Evolutionary conservation across 176 grass and related monocot species (phyloP), one percentile per base, ranked within the genome.

Genomic region (Guadua angustifolia): DNA sequence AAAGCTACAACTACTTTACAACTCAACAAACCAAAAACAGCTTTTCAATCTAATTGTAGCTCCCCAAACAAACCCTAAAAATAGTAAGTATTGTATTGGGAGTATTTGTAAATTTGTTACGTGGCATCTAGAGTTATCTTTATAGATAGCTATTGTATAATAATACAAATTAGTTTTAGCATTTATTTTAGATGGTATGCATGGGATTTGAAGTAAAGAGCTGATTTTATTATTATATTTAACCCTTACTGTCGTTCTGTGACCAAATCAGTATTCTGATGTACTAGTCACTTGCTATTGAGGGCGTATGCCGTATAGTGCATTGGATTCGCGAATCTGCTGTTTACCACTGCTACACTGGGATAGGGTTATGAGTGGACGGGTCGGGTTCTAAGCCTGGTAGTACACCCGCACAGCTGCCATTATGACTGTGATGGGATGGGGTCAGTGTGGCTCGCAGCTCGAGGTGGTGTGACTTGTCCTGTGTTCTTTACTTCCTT

Each of bases 311-410:
- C 32, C 18, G 58, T 0, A 9, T 0, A n/a, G 25, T 79, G 77
- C 78, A 76, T 89, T 86, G 88, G 73, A 86, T 90, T 16, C 79
- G 73, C 18, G 46, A n/a, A n/a, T n/a, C 79, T 71, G 78, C 0
- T 17, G 40, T 57, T 33, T 16, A 7, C 42, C 16, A 16, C 29
- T 74, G 29, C 18, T 2, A 18, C 44, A 4, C 49, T 29, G 36
- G 11, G 22, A 26, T 33, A 26, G 16, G 19, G 68, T 79, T 15
- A 33, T 4, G 51, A 43, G 53, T 61, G 35, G 24, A 5, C 21
- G 15, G 42, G 53, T 69, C 69, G 13, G 45, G 18, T 26, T 46
- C 25, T 16, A 15, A 9, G 60, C 46, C 2, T 1, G 42, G 68
- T 0, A 3, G 49, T 1, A 12, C 7, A 7, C 13, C 21, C 7